Evolutionary conservation across 148 eudicot species (phyloP).

Genomic region (Rhododendron williamsianum): DNA sequence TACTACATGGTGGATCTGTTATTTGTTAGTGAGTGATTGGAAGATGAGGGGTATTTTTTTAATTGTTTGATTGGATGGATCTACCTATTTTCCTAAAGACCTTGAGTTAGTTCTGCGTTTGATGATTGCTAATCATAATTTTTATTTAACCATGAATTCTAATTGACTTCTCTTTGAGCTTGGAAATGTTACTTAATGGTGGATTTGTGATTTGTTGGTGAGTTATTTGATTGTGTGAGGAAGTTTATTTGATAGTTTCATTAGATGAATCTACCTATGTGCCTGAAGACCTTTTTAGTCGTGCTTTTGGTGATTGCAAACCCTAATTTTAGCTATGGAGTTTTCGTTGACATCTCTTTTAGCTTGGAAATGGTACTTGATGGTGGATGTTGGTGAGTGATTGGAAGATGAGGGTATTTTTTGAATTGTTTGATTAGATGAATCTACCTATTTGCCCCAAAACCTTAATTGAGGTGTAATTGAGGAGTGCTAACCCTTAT

Average conservation of each 20-base stretch:
- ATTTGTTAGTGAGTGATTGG: not conserved
- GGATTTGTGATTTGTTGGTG: slow-evolving; percentile 6
- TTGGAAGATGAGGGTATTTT: not conserved
- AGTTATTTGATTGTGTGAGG: not conserved
- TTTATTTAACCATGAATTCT: not conserved
- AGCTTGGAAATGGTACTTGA: not conserved
- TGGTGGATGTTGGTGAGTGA: slow-evolving; percentile 4
- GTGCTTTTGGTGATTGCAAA: not conserved
- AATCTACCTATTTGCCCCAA: not conserved
- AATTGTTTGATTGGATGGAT: not conserved
- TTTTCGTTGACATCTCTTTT: not conserved
- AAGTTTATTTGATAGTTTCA: not conserved
- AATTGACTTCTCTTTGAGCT: not conserved
- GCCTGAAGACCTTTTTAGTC: not conserved
- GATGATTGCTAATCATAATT: not conserved
- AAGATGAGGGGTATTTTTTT: not conserved
- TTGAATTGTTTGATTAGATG: not conserved
- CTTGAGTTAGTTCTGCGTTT: not conserved
- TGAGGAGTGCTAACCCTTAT: not conserved
- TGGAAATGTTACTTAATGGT: not conserved
- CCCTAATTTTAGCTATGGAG: not conserved
- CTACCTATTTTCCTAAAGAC: not conserved
- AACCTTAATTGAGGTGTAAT: not conserved
- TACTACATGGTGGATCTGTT: not conserved
- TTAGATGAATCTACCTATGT: not conserved